Evolutionary conservation across 2,329 filamentous ascomycete species (phyloP).

Genomic region (Graphilbum ipis-grandicollis): DNA sequence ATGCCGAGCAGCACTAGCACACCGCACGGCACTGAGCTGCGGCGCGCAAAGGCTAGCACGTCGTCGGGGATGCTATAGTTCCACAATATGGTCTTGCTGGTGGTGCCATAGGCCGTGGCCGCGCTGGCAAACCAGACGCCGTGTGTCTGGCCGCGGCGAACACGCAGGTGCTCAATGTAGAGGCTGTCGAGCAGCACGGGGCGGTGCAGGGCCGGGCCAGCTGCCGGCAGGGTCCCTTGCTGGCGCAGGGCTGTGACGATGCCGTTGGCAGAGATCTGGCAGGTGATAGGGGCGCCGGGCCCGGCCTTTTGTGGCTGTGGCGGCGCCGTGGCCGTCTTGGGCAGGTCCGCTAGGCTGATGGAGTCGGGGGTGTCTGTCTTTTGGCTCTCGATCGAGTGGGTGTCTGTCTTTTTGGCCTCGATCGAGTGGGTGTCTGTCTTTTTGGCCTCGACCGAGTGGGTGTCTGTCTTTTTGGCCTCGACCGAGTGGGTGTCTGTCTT

Average conservation of each 20-base stretch:
- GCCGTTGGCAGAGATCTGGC: constrained; percentile 30
- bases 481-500: no score
- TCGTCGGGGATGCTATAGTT: constrained; percentile 39
- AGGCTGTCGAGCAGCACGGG: constrained; percentile 18
- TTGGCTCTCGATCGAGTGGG: no score
- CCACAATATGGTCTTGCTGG: constrained; percentile 39
- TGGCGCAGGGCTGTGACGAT: constrained; percentile 23
- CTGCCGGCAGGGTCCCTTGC: constrained; percentile 7
- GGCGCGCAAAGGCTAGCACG: constrained; percentile 30
- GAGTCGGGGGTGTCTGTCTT: no score
- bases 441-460: no score
- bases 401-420: no score
- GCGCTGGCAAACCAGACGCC: constrained; percentile 40
- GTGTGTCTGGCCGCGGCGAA: constrained; percentile 14
- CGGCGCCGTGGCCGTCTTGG: no score
- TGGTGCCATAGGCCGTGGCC: constrained; percentile 35
- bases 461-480: no score
- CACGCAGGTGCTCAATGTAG: constrained; percentile 28
- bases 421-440: no score
- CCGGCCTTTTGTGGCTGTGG: constrained; percentile 9
- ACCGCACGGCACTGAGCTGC: constrained; percentile 38
- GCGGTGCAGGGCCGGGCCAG: background rate
- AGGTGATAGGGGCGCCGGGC: constrained; percentile 21
- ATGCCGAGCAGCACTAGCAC: constrained; percentile 36
- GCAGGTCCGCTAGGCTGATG: constrained; percentile 10